Conservation (phyloP, 2,329 filamentous ascomycete genomes). For the Chaetoscypha palmicola region DNA sequence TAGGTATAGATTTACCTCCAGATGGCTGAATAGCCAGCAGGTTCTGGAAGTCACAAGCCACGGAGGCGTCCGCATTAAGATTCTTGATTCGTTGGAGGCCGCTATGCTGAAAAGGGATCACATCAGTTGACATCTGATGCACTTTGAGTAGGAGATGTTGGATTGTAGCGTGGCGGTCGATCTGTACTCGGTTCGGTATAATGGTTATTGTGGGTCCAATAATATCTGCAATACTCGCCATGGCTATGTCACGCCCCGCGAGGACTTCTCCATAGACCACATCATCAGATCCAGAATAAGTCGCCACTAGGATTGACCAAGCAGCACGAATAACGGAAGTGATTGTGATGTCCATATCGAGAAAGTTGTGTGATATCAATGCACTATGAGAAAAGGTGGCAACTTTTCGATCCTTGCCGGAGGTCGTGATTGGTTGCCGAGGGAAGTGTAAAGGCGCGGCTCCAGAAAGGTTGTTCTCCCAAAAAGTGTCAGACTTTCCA, state of each 20-base stretch:
- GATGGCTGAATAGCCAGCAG: slow-evolving; percentile 20
- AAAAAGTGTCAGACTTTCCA: slow-evolving; percentile 37
- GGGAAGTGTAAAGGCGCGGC: slow-evolving; percentile 43
- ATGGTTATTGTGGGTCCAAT: slow-evolving; percentile 37
- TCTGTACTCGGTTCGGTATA: slow-evolving; percentile 35
- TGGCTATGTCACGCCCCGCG: slow-evolving; percentile 35
- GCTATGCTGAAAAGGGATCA: slow-evolving; percentile 45
- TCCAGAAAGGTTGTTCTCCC: slow-evolving; percentile 38
- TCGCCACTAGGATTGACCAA: slow-evolving; percentile 35
- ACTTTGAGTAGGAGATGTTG: slow-evolving; percentile 1
- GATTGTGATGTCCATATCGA: slow-evolving; percentile 11
- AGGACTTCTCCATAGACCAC: slow-evolving; percentile 38
- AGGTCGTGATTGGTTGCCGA: slow-evolving; percentile 38
- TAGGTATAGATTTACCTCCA: slow-evolving; percentile 2
- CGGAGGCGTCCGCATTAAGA: slow-evolving; percentile 10
- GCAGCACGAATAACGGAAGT: slow-evolving; percentile 25
- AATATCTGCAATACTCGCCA: slow-evolving; percentile 36
- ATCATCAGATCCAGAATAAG: slow-evolving; percentile 35
- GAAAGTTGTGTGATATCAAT: slow-evolving; percentile 3
- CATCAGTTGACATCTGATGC: slow-evolving; percentile 6
- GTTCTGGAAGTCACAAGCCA: slow-evolving; percentile 19
- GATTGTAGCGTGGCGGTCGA: slow-evolving; percentile 20
- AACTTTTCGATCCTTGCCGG: slow-evolving; percentile 35
- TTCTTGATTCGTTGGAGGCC: slow-evolving; percentile 20
- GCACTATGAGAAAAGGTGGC: slow-evolving; percentile 2